These are phyloP conservation scores for Microcyclospora pomicola DNA, from an alignment of 2,329 filamentous ascomycete genomes.

Conservation along the genomic window DNA sequence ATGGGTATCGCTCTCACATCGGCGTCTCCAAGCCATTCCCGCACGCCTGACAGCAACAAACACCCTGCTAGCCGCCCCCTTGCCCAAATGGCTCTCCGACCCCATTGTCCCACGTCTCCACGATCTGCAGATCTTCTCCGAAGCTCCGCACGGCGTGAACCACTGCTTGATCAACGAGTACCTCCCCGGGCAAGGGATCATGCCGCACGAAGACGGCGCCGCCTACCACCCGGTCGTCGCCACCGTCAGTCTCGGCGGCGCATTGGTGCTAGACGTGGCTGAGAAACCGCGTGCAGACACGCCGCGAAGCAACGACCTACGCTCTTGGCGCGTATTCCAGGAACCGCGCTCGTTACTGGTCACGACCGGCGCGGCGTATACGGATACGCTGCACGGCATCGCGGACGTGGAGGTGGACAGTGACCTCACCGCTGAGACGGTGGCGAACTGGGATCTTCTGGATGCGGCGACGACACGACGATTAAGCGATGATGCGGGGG, in stretches of 20 bases:
- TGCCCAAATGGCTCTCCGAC: slow-evolving; percentile 61
- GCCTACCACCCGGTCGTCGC: slow-evolving; percentile 83
- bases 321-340: slow-evolving; percentile 52
- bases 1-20: slow-evolving; percentile 81
- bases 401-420: slow-evolving; percentile 50
- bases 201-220: slow-evolving; percentile 86
- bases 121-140: slow-evolving; percentile 36
- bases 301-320: not conserved
- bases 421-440: slow-evolving; percentile 43
- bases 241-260: slow-evolving; percentile 71
- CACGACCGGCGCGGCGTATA: slow-evolving; percentile 56
- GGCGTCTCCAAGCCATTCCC: slow-evolving; percentile 82
- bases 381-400: slow-evolving; percentile 61
- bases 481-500: slow-evolving; percentile 33
- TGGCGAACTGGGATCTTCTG: slow-evolving; percentile 57
- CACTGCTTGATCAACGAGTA: slow-evolving; percentile 95
- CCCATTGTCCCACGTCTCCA: slow-evolving; percentile 51
- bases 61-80: slow-evolving; percentile 54
- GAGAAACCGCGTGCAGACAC: slow-evolving; percentile 13
- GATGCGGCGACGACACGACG: slow-evolving; percentile 28
- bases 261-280: slow-evolving; percentile 65
- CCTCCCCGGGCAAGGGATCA: slow-evolving; percentile 75
- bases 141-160: slow-evolving; percentile 69
- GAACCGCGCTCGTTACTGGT: slow-evolving; percentile 70
- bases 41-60: slow-evolving; percentile 64